Conservation (phyloP, 768 basidiomycete species). For the Xerocomus brunneocitrinus region DNA sequence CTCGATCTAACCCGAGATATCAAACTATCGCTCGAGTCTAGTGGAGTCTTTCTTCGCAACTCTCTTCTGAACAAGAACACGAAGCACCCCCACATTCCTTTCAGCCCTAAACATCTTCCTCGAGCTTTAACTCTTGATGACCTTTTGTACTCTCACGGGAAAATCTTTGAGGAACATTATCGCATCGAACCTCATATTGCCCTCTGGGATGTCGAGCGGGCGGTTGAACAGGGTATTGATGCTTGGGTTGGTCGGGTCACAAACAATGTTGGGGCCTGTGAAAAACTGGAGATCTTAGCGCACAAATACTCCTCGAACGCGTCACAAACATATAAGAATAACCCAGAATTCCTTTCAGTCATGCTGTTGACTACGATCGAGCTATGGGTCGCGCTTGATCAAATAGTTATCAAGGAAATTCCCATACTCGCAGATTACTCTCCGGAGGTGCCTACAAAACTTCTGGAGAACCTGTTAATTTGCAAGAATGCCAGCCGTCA, state of each 20-base stretch:
- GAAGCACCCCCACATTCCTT: slow-evolving; percentile 3
- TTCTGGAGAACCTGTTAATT: slow-evolving; percentile 41
- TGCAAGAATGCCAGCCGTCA: slow-evolving; percentile 25
- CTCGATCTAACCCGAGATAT: slow-evolving; percentile 31
- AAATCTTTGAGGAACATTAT: slow-evolving; percentile 11
- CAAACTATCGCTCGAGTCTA: slow-evolving; percentile 30
- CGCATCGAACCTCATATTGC: slow-evolving; percentile 8
- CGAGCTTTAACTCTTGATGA: slow-evolving; percentile 12
- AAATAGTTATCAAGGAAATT: not conserved
- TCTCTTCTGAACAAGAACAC: slow-evolving; percentile 4
- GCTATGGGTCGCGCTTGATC: not conserved
- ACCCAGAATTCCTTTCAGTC: slow-evolving; percentile 11
- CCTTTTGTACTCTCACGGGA: slow-evolving; percentile 10
- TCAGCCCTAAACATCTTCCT: not conserved
- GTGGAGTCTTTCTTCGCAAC: slow-evolving; percentile 26
- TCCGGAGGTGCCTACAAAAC: slow-evolving; percentile 37
- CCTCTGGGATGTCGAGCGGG: slow-evolving; percentile 37
- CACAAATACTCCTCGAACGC: slow-evolving; percentile 26
- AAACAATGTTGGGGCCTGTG: slow-evolving; percentile 19
- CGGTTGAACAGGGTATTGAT: slow-evolving; percentile 29
- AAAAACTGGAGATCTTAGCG: slow-evolving; percentile 26
- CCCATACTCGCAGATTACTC: slow-evolving; percentile 31
- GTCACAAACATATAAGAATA: slow-evolving; percentile 23
- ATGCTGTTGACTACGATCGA: not conserved
- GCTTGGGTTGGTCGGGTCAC: slow-evolving; percentile 28